Evolutionary conservation across 2,329 filamentous ascomycete genomes (phyloP).

Genomic region (Arachnomyces sp.): DNA sequence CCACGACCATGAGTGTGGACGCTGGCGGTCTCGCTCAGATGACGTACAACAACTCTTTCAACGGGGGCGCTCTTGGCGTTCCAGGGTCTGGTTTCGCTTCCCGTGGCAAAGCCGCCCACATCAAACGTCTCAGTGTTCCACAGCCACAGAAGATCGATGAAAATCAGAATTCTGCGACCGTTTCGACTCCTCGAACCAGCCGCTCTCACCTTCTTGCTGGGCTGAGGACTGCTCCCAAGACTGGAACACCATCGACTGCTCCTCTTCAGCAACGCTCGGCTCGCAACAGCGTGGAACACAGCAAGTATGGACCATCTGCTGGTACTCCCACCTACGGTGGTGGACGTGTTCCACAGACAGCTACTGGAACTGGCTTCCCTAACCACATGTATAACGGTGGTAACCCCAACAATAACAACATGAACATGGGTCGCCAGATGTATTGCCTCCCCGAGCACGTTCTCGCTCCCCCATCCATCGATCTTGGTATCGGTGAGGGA

Average conservation of each 20-base stretch:
- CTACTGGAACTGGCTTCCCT: slow-evolving; percentile 47
- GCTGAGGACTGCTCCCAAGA: slow-evolving; percentile 85
- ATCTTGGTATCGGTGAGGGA: slow-evolving; percentile 57
- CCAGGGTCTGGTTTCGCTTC: slow-evolving; percentile 76
- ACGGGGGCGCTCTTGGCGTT: slow-evolving; percentile 60
- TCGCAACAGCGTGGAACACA: slow-evolving; percentile 39
- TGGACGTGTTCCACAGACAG: slow-evolving; percentile 50
- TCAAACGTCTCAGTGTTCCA: slow-evolving; percentile 80
- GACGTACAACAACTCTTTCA: slow-evolving; percentile 72
- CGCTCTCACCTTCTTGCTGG: slow-evolving; percentile 90
- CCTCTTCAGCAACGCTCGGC: slow-evolving; percentile 49
- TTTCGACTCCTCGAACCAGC: slow-evolving; percentile 81
- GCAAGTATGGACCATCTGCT: slow-evolving; percentile 33
- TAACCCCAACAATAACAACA: slow-evolving; percentile 27
- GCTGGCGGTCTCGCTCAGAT: slow-evolving; percentile 99
- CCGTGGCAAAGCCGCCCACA: slow-evolving; percentile 71
- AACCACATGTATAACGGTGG: slow-evolving; percentile 25
- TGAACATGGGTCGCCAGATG: slow-evolving; percentile 45
- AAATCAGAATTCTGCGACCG: slow-evolving; percentile 55
- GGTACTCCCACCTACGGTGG: slow-evolving; percentile 17
- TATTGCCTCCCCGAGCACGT: slow-evolving; percentile 77
- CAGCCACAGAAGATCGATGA: slow-evolving; percentile 60
- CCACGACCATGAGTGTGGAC: slow-evolving; percentile 55
- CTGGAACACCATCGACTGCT: slow-evolving; percentile 60
- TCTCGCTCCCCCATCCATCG: slow-evolving; percentile 63